phyloP scores from a whole-genome alignment of 1,284 basidiomycete genomes.

The Leucoagaricus sp. region DNA sequence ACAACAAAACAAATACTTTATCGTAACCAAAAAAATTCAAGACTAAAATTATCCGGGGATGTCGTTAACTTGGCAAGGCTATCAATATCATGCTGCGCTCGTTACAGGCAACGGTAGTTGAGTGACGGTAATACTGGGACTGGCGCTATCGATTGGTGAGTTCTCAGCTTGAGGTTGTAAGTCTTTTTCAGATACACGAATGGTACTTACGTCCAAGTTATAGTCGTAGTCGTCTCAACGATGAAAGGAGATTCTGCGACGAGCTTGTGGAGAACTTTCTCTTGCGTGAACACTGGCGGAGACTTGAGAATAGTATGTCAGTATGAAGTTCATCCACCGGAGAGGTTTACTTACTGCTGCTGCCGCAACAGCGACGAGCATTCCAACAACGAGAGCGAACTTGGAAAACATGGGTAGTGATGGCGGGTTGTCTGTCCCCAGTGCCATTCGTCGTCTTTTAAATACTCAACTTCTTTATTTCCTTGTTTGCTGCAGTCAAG shows the following conservation, averaged over 20 bases:
- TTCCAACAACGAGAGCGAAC: neutral
- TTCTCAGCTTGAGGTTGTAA: no score
- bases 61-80: no score
- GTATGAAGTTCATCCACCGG: neutral
- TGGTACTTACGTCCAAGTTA: slow-evolving; percentile 34
- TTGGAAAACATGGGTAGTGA: neutral
- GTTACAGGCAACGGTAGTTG: no score
- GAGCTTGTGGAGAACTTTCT: slow-evolving; percentile 23
- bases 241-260: slow-evolving; percentile 26
- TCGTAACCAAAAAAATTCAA: no score
- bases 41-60: no score
- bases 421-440: no score
- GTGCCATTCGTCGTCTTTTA: neutral
- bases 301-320: neutral
- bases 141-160: no score
- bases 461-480: neutral
- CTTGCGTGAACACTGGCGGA: slow-evolving; percentile 19
- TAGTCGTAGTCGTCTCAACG: slow-evolving; percentile 23
- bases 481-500: neutral
- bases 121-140: no score
- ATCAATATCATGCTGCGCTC: no score
- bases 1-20: no score
- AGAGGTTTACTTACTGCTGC: neutral
- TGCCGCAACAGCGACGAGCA: neutral
- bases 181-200: no score